Percentiles rank a stretch among this genome's conserved stretches.
phyloP scores from a whole-genome alignment of 2,329 filamentous ascomycete species.

The Penicillium decumbens region DNA sequence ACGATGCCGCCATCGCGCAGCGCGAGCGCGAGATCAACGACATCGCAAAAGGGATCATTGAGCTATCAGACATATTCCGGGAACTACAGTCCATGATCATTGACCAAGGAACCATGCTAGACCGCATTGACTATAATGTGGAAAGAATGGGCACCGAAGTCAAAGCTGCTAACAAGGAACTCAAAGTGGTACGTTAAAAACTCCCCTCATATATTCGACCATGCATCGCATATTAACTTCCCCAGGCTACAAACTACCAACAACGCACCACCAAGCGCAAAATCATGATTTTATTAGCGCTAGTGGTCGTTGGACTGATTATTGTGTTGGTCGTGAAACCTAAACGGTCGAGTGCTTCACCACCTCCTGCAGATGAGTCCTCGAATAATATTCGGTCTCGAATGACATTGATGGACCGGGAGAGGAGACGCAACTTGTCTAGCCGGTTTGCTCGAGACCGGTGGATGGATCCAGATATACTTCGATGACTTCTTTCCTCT shows the following conservation, averaged over 20 bases:
- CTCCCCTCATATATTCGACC: neutral
- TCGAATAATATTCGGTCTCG: conserved; percentile 23
- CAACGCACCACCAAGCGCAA: conserved; percentile 83
- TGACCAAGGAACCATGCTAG: conserved; percentile 83
- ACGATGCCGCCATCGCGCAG: conserved; percentile 81
- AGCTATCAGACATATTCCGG: conserved; percentile 92
- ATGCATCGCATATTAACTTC: neutral
- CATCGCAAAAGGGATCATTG: conserved; percentile 96
- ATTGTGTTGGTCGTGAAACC: conserved; percentile 79
- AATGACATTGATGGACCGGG: conserved; percentile 20
- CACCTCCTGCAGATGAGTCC: conserved; percentile 24
- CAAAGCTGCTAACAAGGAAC: conserved; percentile 86
- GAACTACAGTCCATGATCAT: conserved; percentile 95
- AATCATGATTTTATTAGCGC: conserved; percentile 79
- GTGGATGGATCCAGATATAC: conserved; percentile 36
- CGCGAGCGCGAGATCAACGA: conserved; percentile 96
- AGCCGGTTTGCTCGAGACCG: conserved; percentile 26
- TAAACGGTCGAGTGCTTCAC: conserved; percentile 43
- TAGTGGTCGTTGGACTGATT: conserved; percentile 81
- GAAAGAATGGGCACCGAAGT: conserved; percentile 93
- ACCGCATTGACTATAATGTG: conserved; percentile 96
- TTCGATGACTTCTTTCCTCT: conserved; percentile 23
- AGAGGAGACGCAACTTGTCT: conserved; percentile 21
- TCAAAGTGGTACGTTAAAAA: conserved; percentile 60
- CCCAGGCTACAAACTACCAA: conserved; percentile 75